phyloP scores from a whole-genome alignment of 768 basidiomycete genomes.

The Rhodotorula diobovata region DNA sequence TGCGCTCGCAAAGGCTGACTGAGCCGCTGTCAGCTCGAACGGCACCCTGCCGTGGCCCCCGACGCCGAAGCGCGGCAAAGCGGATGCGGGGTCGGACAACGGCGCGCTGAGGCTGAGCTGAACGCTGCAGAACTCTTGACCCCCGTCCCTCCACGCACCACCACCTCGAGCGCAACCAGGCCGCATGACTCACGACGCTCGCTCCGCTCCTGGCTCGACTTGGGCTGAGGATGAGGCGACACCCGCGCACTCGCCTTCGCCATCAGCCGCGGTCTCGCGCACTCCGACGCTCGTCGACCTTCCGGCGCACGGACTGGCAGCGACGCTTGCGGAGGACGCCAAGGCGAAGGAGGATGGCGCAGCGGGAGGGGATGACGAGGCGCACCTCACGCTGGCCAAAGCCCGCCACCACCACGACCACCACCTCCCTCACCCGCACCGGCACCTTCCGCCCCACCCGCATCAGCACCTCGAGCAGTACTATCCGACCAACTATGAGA shows the following conservation, averaged over 20 bases:
- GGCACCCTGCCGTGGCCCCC: no score
- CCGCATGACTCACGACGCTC: neutral
- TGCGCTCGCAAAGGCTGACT: no score
- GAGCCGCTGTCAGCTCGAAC: no score
- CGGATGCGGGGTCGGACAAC: no score
- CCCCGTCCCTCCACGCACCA: neutral
- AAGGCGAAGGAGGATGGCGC: neutral
- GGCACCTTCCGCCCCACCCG: conserved; percentile 11
- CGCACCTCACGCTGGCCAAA: neutral
- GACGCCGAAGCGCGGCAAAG: neutral
- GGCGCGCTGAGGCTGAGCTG: no score
- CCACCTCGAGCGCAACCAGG: neutral
- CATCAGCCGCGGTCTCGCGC: conserved; percentile 23
- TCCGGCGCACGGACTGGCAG: neutral
- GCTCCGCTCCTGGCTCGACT: no score
- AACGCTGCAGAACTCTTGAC: neutral
- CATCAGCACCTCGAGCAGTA: conserved; percentile 25
- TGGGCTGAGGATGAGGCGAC: neutral
- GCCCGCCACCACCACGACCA: neutral
- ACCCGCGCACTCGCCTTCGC: neutral
- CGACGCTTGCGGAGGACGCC: neutral
- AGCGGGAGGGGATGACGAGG: neutral
- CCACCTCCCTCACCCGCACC: neutral
- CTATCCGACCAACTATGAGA: conserved; percentile 13
- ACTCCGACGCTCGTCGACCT: conserved; percentile 27